Evolutionary conservation across 1,284 basidiomycete species (phyloP).

Genomic region (Nidula niveotomentosa): DNA sequence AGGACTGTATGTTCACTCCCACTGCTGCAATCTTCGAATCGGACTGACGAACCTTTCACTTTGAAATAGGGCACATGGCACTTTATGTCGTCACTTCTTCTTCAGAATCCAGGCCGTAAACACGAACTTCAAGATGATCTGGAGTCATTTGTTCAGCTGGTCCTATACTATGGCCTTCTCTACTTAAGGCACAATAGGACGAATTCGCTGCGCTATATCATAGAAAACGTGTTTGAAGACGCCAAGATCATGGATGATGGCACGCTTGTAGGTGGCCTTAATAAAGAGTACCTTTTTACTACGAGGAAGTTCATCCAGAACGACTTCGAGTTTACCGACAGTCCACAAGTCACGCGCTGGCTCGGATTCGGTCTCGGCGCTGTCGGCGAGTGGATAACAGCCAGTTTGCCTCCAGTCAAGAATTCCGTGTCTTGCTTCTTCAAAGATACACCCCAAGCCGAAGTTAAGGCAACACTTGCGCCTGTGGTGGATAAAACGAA

Average conservation of each 20-base stretch:
- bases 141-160: constrained; percentile 8
- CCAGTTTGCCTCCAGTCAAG: background rate
- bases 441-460: no score
- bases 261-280: background rate
- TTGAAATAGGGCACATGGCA: constrained; percentile 8
- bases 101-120: background rate
- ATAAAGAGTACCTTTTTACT: background rate
- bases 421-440: no score
- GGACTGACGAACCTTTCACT: no score
- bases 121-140: constrained; percentile 9
- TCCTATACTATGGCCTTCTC: constrained; percentile 2
- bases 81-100: constrained; percentile 8
- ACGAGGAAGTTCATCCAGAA: background rate
- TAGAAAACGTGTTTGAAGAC: background rate
- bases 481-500: no score
- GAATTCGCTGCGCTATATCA: background rate
- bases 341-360: background rate
- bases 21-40: no score
- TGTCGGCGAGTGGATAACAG: background rate
- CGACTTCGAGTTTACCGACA: background rate
- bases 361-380: background rate
- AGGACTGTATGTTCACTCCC: background rate
- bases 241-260: background rate
- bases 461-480: no score
- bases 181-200: background rate